A percentile compares a stretch with the other conserved stretches of the same genome.
Evolutionary conservation across 495 filamentous ascomycete genomes (phyloP).

Genomic region (Trichoderma reesei): DNA sequence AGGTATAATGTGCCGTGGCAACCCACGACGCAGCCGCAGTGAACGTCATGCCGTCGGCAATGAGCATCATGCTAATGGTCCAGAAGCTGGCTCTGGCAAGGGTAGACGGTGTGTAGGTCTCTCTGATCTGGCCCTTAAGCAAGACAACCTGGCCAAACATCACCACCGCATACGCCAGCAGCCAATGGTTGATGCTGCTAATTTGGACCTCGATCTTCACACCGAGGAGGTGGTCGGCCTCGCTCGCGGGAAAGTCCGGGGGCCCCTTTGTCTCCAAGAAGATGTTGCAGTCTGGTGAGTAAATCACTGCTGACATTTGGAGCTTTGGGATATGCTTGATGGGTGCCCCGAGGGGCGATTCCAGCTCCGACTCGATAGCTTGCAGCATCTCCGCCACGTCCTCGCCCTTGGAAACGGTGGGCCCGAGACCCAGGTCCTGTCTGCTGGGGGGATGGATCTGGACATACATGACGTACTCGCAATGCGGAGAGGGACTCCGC

Average conservation of each 20-base stretch:
- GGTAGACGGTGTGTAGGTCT: slow-evolving; percentile 89
- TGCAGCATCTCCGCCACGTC: slow-evolving; percentile 40
- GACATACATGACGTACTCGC: slow-evolving; percentile 80
- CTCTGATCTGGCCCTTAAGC: slow-evolving; percentile 76
- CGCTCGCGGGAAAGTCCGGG: slow-evolving; percentile 54
- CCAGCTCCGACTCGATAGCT: slow-evolving; percentile 73
- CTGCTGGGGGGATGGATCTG: slow-evolving; percentile 62
- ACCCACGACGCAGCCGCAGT: slow-evolving; percentile 51
- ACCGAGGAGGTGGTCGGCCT: slow-evolving; percentile 61
- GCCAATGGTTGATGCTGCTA: slow-evolving; percentile 52
- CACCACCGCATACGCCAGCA: slow-evolving; percentile 55
- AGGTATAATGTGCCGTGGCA: slow-evolving; percentile 50
- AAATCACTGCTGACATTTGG: slow-evolving; percentile 74
- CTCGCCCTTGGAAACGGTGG: slow-evolving; percentile 19
- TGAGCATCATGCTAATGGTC: slow-evolving; percentile 72
- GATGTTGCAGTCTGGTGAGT: slow-evolving; percentile 89
- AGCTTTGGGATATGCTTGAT: slow-evolving; percentile 57
- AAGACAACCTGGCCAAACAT: slow-evolving; percentile 63
- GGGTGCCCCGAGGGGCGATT: slow-evolving; percentile 74
- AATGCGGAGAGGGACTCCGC: slow-evolving; percentile 56
- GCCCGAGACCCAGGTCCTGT: slow-evolving; percentile 25
- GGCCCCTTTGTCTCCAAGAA: slow-evolving; percentile 82
- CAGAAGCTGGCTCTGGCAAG: slow-evolving; percentile 84
- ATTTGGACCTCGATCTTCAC: slow-evolving; percentile 70
- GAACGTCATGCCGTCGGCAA: slow-evolving; percentile 68